These are phyloP conservation scores for Straminergon stramineum DNA, from an alignment of 225 moss, liverwort and hornwort species.

Conservation along the genomic window DNA sequence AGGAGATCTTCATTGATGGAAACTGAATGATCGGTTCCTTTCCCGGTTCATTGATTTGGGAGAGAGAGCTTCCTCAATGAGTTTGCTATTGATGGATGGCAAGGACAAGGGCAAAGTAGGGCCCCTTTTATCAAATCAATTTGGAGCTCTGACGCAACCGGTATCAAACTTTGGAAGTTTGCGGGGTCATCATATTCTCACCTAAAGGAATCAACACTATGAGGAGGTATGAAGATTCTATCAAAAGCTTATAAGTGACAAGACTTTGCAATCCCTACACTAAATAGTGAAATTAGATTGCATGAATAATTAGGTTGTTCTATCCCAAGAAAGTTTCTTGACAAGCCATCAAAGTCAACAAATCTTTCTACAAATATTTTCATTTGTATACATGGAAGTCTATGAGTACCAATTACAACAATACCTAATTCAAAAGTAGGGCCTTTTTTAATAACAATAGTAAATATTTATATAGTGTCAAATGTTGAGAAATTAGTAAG, in stretches of 20 bases:
- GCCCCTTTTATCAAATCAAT: not conserved
- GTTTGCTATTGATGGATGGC: not conserved
- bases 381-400: not conserved
- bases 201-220: rapidly evolving
- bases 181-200: rapidly evolving
- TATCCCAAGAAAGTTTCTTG: not conserved
- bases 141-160: not conserved
- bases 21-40: not conserved
- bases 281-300: not conserved
- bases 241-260: rapidly evolving
- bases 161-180: not conserved
- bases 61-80: not conserved
- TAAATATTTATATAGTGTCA: not conserved
- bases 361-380: not conserved
- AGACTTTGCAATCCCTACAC: not conserved
- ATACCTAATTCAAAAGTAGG: not conserved
- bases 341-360: not conserved
- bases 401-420: not conserved
- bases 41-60: not conserved
- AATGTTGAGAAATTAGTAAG: not conserved
- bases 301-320: not conserved
- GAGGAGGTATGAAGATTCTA: rapidly evolving
- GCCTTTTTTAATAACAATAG: rapidly evolving
- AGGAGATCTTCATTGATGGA: not conserved
- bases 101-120: not conserved